Evolutionary conservation across 495 filamentous ascomycete genomes (phyloP), one percentile per base, ranked within the genome.

Genomic region (Mytilinidion resinicola): DNA sequence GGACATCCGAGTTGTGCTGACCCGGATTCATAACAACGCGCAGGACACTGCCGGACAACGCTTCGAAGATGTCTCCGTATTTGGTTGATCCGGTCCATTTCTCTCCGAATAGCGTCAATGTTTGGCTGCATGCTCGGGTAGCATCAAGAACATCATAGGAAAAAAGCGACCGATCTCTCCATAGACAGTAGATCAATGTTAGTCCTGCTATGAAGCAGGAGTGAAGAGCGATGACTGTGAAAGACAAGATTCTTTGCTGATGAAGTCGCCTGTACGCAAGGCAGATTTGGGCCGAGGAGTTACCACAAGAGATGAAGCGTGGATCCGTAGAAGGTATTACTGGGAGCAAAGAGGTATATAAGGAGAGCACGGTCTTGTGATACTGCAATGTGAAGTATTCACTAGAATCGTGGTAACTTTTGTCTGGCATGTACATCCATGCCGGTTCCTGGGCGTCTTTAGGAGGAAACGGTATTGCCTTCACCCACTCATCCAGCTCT

Each of bases 341-440:
- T 10, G 57, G 57, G 5, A 60, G 51, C 1, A 60, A 44, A 7
- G 51, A 34, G 9, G 57, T 60, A 41, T 60, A 60, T 1, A 60
- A 51, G 4, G 51, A 54, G 4, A 60, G 36, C 8, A 60, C 50
- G 2, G 57, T 60, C 37, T 60, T 60, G 57, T 55, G 57, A 35
- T 60, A 60, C 15, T 60, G 57, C 30, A 60, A 36, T 7, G 57
- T 60, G 43, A 60, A 60, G 51, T 54, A 60, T 50, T 60, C 50
- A 9, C 57, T 43, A 17, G 51, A 54, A 25, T 55, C 57, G 25
- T 54, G 57, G 35, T 60, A 55, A 8, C 50, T 15, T 19, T 48
- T 60, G 9, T 54, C 57, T 4, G 57, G 57, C 21, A 47, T 41
- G 17, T 60, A 60, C 57, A 60, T 60, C 57, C 57, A 60, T 15